A percentile compares a stretch with the other conserved stretches of the same genome.
Evolutionary conservation across 179 eudicot species (phyloP).

Genomic region (Heliamphora pulchella): DNA sequence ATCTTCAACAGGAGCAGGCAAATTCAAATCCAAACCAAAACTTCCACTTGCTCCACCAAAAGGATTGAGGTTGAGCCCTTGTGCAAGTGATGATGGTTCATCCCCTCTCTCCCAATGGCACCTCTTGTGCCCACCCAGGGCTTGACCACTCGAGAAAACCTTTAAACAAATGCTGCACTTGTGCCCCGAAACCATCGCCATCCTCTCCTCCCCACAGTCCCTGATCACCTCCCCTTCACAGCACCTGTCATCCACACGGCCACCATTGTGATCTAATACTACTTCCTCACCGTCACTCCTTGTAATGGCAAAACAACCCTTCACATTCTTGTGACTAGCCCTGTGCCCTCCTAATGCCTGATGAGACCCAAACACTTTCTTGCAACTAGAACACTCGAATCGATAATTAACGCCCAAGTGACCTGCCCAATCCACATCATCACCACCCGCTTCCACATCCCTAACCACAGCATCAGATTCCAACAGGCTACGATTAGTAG

Average conservation of each 20-base stretch:
- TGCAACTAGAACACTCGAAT: slow-evolving; percentile 73
- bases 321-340: slow-evolving; percentile 82
- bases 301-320: slow-evolving; percentile 63
- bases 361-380: slow-evolving; percentile 72
- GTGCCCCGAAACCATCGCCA: slow-evolving; percentile 40
- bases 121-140: slow-evolving; percentile 88
- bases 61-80: not conserved
- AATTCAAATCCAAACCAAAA: slow-evolving; percentile 28
- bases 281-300: slow-evolving; percentile 23
- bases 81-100: slow-evolving; percentile 12
- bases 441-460: not conserved
- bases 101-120: slow-evolving; percentile 62
- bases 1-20: slow-evolving; percentile 27
- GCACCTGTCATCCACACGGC: not conserved
- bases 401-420: not conserved
- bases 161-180: slow-evolving; percentile 52
- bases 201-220: slow-evolving; percentile 18
- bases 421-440: not conserved
- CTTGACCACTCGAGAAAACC: slow-evolving; percentile 80
- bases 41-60: not conserved
- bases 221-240: not conserved
- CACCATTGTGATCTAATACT: not conserved
- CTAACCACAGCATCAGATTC: slow-evolving; percentile 14
- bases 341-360: slow-evolving; percentile 84
- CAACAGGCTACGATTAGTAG: not conserved